A percentile compares a stretch with the other conserved stretches of the same genome.
Conservation (phyloP, 169 alveolate genomes). For the Besnoitia besnoiti region DNA sequence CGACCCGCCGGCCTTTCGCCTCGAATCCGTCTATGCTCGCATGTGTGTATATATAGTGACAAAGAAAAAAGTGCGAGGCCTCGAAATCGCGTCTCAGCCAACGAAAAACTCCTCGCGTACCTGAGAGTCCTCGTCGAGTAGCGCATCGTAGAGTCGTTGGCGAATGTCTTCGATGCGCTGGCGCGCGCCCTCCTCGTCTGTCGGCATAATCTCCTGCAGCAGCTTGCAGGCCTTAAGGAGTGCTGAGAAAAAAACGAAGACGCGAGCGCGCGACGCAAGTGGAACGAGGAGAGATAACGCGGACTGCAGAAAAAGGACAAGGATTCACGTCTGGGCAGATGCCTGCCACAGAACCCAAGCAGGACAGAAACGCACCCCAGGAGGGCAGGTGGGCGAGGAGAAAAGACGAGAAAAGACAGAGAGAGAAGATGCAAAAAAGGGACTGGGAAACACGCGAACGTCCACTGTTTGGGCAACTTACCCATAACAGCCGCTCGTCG, state of each 20-base stretch:
- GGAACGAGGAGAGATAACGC: background rate
- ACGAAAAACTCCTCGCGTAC: too few relatives aligned
- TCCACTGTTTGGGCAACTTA: constrained; percentile 71
- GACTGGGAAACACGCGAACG: background rate
- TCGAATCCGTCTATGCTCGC: too few relatives aligned
- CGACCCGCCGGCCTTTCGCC: too few relatives aligned
- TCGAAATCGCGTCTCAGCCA: too few relatives aligned
- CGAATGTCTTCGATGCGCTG: constrained; percentile 7
- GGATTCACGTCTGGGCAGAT: background rate
- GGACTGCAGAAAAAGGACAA: background rate
- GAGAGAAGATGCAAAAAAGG: background rate
- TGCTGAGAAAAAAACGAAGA: background rate
- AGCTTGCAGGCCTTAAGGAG: background rate
- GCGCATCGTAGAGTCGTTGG: background rate
- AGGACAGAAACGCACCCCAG: background rate
- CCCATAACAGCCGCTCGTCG: constrained; percentile 97
- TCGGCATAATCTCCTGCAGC: constrained; percentile 5
- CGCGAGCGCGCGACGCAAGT: background rate
- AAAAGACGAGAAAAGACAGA: background rate
- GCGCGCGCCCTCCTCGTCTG: background rate
- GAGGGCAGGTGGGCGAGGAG: background rate
- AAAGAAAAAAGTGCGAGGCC: too few relatives aligned
- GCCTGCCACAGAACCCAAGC: background rate
- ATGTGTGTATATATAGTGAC: too few relatives aligned
- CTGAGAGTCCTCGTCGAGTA: background rate